Conservation (phyloP, 139 green algal genomes). For the Coccomyxa sp. region DNA sequence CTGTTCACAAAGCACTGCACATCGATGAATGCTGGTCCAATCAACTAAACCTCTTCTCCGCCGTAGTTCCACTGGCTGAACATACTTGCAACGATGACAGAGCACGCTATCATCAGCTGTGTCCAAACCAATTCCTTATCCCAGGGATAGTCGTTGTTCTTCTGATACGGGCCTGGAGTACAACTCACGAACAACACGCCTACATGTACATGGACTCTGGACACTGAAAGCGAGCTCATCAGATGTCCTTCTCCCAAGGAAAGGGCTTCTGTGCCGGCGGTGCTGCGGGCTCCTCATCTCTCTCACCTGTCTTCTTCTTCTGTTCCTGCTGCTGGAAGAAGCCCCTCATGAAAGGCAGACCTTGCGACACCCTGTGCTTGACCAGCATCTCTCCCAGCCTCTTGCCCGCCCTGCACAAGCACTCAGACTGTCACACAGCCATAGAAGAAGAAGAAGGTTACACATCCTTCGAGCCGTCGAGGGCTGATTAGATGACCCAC, state of each 20-base stretch:
- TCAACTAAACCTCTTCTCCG: too few species aligned
- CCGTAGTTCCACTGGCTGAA: too few species aligned
- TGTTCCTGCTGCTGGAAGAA: background rate
- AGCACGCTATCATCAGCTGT: too few species aligned
- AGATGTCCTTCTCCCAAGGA: background rate
- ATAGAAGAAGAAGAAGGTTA: background rate
- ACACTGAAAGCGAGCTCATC: background rate
- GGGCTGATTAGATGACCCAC: background rate
- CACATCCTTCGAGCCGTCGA: too few species aligned
- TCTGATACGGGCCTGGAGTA: too few species aligned
- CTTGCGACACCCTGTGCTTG: constrained; percentile 6
- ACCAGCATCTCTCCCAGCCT: constrained; percentile 13
- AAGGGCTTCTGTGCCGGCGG: background rate
- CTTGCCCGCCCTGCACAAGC: constrained; percentile 8
- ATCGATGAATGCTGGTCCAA: too few species aligned
- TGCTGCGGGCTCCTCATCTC: background rate
- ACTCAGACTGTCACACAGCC: background rate
- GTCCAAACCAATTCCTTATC: too few species aligned
- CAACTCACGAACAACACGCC: too few species aligned
- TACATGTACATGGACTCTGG: too few species aligned
- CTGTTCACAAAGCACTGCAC: too few species aligned
- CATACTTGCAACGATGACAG: too few species aligned
- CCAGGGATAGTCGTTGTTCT: too few species aligned
- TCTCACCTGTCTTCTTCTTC: background rate
- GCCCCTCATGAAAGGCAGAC: constrained; percentile 7